Evolutionary conservation across 2,329 filamentous ascomycete species (phyloP).

Genomic region (Aspergillus arachidicola): DNA sequence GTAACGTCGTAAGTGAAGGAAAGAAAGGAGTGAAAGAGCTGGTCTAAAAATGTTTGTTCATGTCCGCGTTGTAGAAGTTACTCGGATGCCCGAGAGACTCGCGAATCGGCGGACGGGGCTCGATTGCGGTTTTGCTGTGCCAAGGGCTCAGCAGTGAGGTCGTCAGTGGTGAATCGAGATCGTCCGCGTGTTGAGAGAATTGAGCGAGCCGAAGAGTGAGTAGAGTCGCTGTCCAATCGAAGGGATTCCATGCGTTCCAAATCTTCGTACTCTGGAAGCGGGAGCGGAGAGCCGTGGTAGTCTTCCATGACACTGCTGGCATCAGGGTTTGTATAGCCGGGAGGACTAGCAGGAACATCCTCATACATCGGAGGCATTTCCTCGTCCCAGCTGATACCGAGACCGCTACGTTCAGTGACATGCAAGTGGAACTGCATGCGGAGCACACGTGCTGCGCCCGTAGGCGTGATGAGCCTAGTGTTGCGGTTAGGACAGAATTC

Average conservation of each 20-base stretch:
- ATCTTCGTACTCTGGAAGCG: slow-evolving; percentile 48
- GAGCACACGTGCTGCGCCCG: slow-evolving; percentile 85
- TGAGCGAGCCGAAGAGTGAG: slow-evolving; percentile 27
- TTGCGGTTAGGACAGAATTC: slow-evolving; percentile 75
- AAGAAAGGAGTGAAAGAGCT: neutral
- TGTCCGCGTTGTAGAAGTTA: neutral
- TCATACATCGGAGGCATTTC: slow-evolving; percentile 93
- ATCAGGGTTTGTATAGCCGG: slow-evolving; percentile 60
- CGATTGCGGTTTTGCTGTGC: slow-evolving; percentile 14
- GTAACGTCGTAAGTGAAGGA: slow-evolving; percentile 4
- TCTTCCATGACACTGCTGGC: slow-evolving; percentile 49
- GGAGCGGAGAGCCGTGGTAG: slow-evolving; percentile 47
- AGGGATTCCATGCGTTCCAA: slow-evolving; percentile 48
- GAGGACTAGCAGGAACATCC: slow-evolving; percentile 85
- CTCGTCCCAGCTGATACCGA: slow-evolving; percentile 96
- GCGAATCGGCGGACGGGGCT: slow-evolving; percentile 18
- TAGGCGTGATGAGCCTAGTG: slow-evolving; percentile 76
- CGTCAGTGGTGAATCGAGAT: slow-evolving; percentile 35
- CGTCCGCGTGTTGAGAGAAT: slow-evolving; percentile 23
- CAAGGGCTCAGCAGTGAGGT: slow-evolving; percentile 27
- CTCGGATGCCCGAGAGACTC: slow-evolving; percentile 12
- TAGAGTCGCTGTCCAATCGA: slow-evolving; percentile 35
- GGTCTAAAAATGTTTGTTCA: neutral
- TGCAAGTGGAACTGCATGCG: slow-evolving; percentile 86
- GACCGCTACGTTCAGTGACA: slow-evolving; percentile 79